Evolutionary conservation across 2,329 filamentous ascomycete species (phyloP), one percentile per base, ranked within the genome.

Genomic region (Nannizzia gypsea): DNA sequence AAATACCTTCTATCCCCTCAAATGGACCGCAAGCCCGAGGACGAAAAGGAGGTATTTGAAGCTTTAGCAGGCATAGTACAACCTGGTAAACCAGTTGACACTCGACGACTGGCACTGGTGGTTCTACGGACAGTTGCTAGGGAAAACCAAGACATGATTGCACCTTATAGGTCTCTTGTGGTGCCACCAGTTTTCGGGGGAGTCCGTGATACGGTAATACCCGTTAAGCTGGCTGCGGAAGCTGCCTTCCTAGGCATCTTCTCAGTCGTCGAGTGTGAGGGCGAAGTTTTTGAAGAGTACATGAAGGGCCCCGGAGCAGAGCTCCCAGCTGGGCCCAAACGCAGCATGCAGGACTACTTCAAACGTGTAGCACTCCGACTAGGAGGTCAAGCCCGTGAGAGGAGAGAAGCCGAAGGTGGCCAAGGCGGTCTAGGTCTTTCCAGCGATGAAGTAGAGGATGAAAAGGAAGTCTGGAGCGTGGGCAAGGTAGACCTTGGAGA

Each of bases 331-430:
- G 86, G 83, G 44, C 84, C 84, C 17, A 93, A 95, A 80, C 82
- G 92, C 66, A 90, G 87, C 72, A 96, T 99, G 87, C 82, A 86
- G 61, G 93, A 99, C 72, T 99, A 99, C 76, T 97, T 97, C 77
- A 96, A 96, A 80, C 81, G 93, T 46, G 89, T 99, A 64, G 90
- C 90, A 1, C 73, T 92, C 68, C 83, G 91, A 66, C 76, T 97
- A 20, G 92, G 88, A n/a, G 82, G 79, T 17, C 93, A 97, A 72
- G 90, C 89, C 1, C 82, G 90, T 63, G 93, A 99, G 76, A 82
- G 93, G 67, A 88, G 84, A 69, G 91, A 96, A 66, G 93, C 93
- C 0, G 91, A 96, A 71, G 92, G 91, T 63, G 93, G 92, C 6
- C 82, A 86, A 61, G 91, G 91, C 54, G 90, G 90, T 0, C 71